Conservation (phyloP, 345 rosid species). For the Pistacia atlantica region DNA sequence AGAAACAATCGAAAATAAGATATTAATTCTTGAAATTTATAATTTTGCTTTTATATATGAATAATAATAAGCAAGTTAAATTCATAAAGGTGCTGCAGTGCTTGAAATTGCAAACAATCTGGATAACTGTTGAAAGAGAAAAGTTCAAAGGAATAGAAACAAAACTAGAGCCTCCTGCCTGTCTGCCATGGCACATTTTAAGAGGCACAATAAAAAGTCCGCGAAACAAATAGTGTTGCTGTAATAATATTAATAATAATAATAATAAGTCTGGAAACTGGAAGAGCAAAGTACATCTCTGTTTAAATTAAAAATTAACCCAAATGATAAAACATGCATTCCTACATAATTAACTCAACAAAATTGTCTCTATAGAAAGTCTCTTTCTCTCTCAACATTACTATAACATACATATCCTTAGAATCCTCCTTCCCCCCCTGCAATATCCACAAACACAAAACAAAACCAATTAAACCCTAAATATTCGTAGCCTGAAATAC, state of each 20-base stretch:
- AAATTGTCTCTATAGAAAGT: conserved; percentile 20
- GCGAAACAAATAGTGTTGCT: conserved; percentile 28
- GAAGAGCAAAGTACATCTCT: conserved; percentile 26
- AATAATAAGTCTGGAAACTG: neutral
- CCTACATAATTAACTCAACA: neutral
- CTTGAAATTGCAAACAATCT: conserved; percentile 3
- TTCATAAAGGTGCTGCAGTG: neutral
- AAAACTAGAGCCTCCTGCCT: conserved; percentile 18
- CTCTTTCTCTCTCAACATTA: too few relatives aligned
- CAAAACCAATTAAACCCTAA: too few relatives aligned
- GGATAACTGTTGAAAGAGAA: conserved; percentile 20
- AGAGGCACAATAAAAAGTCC: conserved; percentile 33
- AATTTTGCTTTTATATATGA: too few relatives aligned
- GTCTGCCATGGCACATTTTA: conserved; percentile 33
- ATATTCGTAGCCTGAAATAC: too few relatives aligned
- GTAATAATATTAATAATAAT: conserved; percentile 1
- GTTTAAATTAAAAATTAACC: neutral
- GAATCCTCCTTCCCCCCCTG: too few relatives aligned
- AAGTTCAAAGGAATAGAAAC: conserved; percentile 29
- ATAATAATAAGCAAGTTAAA: neutral
- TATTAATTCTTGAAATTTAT: too few relatives aligned
- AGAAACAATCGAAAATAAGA: too few relatives aligned
- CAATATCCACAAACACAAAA: too few relatives aligned
- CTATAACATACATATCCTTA: too few relatives aligned
- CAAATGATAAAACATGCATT: neutral